Evolutionary conservation across 768 basidiomycete genomes (phyloP), one percentile per base, ranked within the genome.

Genomic region (Leccinum subtestaceum): DNA sequence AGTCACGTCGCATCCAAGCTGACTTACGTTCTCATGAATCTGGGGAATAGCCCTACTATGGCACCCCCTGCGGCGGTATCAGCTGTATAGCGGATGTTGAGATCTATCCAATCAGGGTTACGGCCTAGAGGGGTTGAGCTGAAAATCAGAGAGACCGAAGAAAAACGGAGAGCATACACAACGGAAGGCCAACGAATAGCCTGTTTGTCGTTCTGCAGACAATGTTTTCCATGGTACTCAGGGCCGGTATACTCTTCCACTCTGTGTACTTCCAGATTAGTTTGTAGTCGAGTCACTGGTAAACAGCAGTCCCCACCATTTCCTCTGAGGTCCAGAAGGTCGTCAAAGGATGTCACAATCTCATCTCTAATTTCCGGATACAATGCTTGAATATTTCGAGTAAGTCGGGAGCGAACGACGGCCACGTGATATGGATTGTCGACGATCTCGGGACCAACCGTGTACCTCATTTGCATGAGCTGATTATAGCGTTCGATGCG

Each of bases 291-390:
- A 52, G 4, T 36, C 43, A 45, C 19, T 8, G 3, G 11, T 7
- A 6, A 12, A 31, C 15, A 17, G 2, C 13, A 21, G 2, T 46
- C 12, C 61, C 25, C 29, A 67, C 67, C 70, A 2, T 63, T 27
- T 2, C 45, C 56, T 15, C 25, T 49, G n/a, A 60, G 57, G 54
- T 61, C 55, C 32, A 85, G 69, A 21, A 71, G 60, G 3, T 79
- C 79, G 3, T 65, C 63, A 52, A 82, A 78, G 0, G 82, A 70
- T 0, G 67, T 55, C 1, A 66, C 53, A 12, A 83, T 70, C 64
- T 86, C 84, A 17, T 81, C 76, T 12, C 72, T 72, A 17, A 84
- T 63, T 21, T 75, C 74, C 1, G 76, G 72, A 59, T 80, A 79
- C 4, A 77, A 58, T 1, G 49, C 55, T 1, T 65, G 69, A 5